These are phyloP conservation scores for Calonectria pseudoreteaudii DNA, from an alignment of 2,329 filamentous ascomycete genomes.

Conservation along the genomic window DNA sequence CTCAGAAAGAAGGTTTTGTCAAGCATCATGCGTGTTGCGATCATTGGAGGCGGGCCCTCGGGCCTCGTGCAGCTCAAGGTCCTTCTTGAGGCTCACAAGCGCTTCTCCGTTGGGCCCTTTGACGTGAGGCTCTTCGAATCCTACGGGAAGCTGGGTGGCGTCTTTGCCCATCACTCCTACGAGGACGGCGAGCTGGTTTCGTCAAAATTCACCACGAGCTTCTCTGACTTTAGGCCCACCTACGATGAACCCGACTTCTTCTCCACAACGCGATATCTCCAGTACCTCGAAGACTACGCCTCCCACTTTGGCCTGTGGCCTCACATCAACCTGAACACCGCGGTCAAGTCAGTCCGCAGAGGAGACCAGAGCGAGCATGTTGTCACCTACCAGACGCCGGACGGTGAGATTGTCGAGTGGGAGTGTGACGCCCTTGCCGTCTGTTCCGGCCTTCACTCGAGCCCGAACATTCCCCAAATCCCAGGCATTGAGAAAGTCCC, in stretches of 20 bases:
- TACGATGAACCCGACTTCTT: conserved; percentile 55
- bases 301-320: conserved; percentile 51
- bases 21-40: conserved; percentile 47
- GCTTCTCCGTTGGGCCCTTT: conserved; percentile 49
- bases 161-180: conserved; percentile 52
- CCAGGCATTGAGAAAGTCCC: conserved; percentile 51
- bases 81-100: conserved; percentile 48
- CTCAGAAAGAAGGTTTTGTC: not conserved
- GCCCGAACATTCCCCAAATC: conserved; percentile 51
- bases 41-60: conserved; percentile 55
- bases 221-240: conserved; percentile 57
- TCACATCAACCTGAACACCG: conserved; percentile 49
- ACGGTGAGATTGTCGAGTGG: conserved; percentile 38
- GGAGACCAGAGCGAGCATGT: conserved; percentile 39
- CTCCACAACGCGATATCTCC: conserved; percentile 50
- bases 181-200: conserved; percentile 51
- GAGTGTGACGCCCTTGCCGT: conserved; percentile 57
- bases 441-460: conserved; percentile 56
- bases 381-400: conserved; percentile 31
- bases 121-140: conserved; percentile 57
- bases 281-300: conserved; percentile 55
- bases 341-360: conserved; percentile 42
- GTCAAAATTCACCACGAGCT: conserved; percentile 58
- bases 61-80: conserved; percentile 55
- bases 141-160: conserved; percentile 55